A percentile compares a stretch with the other conserved stretches of the same genome.
These are phyloP conservation scores for Terfezia claveryi DNA, from an alignment of 495 filamentous ascomycete genomes.

Conservation along the genomic window DNA sequence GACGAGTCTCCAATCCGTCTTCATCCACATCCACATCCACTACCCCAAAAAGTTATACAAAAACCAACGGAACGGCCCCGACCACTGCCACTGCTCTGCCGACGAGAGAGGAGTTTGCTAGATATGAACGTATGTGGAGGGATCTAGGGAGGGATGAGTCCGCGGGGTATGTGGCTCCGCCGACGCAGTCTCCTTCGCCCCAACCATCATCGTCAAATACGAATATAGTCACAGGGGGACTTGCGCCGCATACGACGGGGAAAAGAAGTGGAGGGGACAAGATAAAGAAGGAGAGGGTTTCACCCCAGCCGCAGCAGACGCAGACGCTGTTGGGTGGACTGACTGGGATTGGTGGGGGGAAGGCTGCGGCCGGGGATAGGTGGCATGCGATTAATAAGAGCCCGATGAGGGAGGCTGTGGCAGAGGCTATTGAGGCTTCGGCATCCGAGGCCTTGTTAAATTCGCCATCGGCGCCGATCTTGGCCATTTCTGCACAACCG, in stretches of 20 bases:
- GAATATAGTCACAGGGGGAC: constrained; percentile 3
- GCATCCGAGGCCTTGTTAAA: not conserved
- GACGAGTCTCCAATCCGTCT: constrained; percentile 18
- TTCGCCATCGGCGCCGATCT: not conserved
- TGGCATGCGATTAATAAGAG: constrained; percentile 20
- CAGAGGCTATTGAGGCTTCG: not conserved
- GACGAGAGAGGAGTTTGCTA: not conserved
- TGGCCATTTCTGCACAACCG: constrained; percentile 4
- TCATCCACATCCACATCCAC: not conserved
- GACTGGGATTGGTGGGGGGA: not conserved
- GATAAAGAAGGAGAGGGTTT: constrained; percentile 24
- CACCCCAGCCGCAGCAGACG: constrained; percentile 3
- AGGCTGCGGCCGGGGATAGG: constrained; percentile 4
- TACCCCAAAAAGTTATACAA: not conserved
- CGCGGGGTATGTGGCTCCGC: not conserved
- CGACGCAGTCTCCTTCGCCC: not conserved
- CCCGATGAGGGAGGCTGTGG: not conserved
- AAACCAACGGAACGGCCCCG: not conserved
- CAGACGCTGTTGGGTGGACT: constrained; percentile 1
- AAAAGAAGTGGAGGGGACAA: constrained; percentile 25
- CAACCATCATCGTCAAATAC: not conserved
- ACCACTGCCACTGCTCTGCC: not conserved
- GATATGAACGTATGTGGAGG: not conserved
- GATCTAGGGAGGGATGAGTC: not conserved
- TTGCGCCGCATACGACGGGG: constrained; percentile 21